phyloP scores from a whole-genome alignment of 164 flowering plant genomes.

The grape (Vitis vinifera) region ASM3070453v1 NC_081810.1:3521501-3522000 shows the following conservation, averaged over 20 bases:
- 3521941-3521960: neutral
- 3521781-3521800: neutral
- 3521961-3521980: neutral
- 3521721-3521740: neutral
- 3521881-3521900: neutral
- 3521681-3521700: neutral
- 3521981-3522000: neutral
- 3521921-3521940: neutral
- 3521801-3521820: neutral
- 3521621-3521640: neutral
- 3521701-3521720: neutral
- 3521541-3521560: neutral
- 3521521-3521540: slow-evolving; percentile 78
- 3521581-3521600: neutral
- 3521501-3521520: slow-evolving; percentile 74
- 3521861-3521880: neutral
- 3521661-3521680: neutral
- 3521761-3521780: neutral
- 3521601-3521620: too few species aligned
- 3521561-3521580: neutral
- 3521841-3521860: neutral
- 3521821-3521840: neutral
- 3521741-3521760: neutral
- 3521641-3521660: neutral
- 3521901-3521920: neutral